Evolutionary conservation across 495 filamentous ascomycete species (phyloP).

Genomic region (Diplogelasinospora grovesii): DNA sequence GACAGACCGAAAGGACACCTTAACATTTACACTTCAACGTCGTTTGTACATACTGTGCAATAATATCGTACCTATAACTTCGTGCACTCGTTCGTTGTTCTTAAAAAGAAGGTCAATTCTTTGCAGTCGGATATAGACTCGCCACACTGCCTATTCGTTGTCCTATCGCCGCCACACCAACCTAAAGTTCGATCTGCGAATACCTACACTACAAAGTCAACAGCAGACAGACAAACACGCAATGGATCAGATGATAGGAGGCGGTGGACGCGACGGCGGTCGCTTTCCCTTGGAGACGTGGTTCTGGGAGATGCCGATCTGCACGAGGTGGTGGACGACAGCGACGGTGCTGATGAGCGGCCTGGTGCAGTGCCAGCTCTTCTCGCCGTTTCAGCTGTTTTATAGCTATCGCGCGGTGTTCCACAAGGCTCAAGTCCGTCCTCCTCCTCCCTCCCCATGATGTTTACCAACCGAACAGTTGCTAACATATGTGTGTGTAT

Average conservation of each 20-base stretch:
- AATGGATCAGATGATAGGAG: slow-evolving; percentile 67
- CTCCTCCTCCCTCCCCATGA: background rate
- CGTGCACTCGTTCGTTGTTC: too few species aligned
- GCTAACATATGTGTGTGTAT: background rate
- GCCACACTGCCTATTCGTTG: too few species aligned
- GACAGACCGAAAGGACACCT: too few species aligned
- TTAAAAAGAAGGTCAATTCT: too few species aligned
- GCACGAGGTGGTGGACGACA: slow-evolving; percentile 93
- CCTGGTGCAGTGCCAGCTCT: slow-evolving; percentile 84
- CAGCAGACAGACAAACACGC: background rate
- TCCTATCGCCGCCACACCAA: too few species aligned
- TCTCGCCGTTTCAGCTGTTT: slow-evolving; percentile 90
- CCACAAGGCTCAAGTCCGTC: slow-evolving; percentile 69
- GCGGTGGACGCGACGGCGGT: slow-evolving; percentile 56
- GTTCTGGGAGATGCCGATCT: slow-evolving; percentile 97
- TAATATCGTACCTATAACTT: too few species aligned
- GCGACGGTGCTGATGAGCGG: slow-evolving; percentile 84
- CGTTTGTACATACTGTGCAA: too few species aligned
- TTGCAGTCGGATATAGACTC: too few species aligned
- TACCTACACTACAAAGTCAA: too few species aligned
- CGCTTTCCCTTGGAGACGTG: slow-evolving; percentile 88
- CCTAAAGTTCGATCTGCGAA: too few species aligned
- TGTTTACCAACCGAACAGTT: background rate
- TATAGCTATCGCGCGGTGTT: slow-evolving; percentile 94
- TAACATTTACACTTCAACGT: too few species aligned